A percentile compares a stretch with the other conserved stretches of the same genome.
Conservation (phyloP, 306 rosid genomes). For the Clitoria ternatea region DNA sequence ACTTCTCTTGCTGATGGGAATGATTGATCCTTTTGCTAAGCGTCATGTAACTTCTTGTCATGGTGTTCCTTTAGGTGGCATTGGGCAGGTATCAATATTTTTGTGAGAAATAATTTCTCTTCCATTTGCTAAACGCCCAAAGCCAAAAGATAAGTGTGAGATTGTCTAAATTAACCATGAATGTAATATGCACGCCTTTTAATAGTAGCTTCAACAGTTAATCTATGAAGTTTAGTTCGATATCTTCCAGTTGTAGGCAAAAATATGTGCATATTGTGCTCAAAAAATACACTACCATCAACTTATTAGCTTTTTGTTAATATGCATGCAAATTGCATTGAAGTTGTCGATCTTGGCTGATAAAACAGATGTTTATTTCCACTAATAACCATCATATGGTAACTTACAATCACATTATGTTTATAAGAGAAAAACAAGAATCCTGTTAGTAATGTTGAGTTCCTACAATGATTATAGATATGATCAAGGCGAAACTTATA, state of each 20-base stretch:
- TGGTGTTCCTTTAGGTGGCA: conserved; percentile 86
- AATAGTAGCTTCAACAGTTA: conserved; percentile 2
- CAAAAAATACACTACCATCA: not conserved
- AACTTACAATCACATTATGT: not conserved
- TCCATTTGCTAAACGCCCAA: not conserved
- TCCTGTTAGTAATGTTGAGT: too few species aligned
- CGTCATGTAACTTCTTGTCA: conserved; percentile 55
- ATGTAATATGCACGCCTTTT: not conserved
- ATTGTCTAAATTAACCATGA: not conserved
- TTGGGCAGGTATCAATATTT: conserved; percentile 59
- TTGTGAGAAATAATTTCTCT: not conserved
- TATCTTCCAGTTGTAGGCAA: not conserved
- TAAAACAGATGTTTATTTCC: not conserved
- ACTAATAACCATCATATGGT: not conserved
- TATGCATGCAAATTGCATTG: not conserved
- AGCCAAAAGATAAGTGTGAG: conserved; percentile 4
- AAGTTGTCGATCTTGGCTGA: not conserved
- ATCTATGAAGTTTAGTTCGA: not conserved
- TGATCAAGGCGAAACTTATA: too few species aligned
- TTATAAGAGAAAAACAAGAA: not conserved
- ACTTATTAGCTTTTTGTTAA: not conserved
- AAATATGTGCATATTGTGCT: not conserved
- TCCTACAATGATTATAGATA: too few species aligned
- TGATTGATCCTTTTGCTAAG: conserved; percentile 68
- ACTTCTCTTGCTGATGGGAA: conserved; percentile 36